phyloP scores from a whole-genome alignment of 768 basidiomycete species.

The Flagelloscypha sp. region DNA sequence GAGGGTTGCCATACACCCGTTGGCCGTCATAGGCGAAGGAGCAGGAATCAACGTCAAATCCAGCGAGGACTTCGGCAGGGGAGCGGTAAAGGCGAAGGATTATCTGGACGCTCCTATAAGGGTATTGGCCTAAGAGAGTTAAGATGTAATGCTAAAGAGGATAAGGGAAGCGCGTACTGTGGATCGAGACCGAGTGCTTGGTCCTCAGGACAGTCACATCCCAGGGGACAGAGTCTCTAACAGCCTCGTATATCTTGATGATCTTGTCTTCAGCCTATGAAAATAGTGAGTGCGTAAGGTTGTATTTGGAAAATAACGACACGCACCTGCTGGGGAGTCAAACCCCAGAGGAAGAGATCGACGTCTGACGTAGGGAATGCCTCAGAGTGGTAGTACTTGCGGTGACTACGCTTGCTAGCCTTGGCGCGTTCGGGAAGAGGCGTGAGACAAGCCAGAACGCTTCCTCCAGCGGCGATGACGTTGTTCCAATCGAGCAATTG shows the following conservation, averaged over 20 bases:
- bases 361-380: conserved; percentile 56
- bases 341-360: conserved; percentile 54
- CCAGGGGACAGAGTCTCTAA: conserved; percentile 59
- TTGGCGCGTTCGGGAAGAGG: conserved; percentile 42
- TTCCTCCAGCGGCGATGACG: conserved; percentile 55
- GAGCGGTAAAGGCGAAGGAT: conserved; percentile 55
- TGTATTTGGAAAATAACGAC: neutral
- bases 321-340: conserved; percentile 44
- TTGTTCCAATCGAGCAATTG: conserved; percentile 59
- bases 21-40: conserved; percentile 43
- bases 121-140: conserved; percentile 43
- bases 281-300: neutral
- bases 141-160: too few species aligned
- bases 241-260: conserved; percentile 49
- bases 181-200: conserved; percentile 58
- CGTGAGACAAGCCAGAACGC: conserved; percentile 48
- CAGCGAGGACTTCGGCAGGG: conserved; percentile 60
- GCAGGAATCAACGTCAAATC: conserved; percentile 60
- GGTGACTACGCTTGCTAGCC: conserved; percentile 45
- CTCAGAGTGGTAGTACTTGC: conserved; percentile 48
- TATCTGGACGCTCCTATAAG: conserved; percentile 57
- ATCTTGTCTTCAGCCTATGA: conserved; percentile 52
- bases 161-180: too few species aligned
- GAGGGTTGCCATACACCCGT: conserved; percentile 26
- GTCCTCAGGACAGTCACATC: conserved; percentile 60